These are phyloP conservation scores for Flaveria sonorensis DNA, from an alignment of 129 eudicot genomes.

Conservation along the genomic window DNA sequence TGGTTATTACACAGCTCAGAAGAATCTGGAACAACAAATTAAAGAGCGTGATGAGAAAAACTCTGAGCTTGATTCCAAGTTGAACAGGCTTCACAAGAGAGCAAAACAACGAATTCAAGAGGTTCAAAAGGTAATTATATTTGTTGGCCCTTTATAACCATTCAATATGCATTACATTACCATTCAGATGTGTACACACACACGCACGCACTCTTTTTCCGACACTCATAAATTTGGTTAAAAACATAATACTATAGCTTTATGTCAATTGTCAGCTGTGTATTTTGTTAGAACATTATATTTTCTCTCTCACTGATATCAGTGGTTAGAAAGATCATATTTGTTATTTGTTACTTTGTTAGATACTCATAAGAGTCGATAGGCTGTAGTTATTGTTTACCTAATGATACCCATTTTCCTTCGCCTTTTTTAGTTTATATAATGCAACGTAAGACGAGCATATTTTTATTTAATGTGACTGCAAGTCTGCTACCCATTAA, in stretches of 20 bases:
- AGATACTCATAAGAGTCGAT: not conserved
- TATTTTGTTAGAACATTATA: not conserved
- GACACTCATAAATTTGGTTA: not conserved
- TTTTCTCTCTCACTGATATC: not conserved
- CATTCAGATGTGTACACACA: conserved; percentile 10
- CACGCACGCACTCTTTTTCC: not conserved
- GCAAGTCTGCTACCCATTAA: not conserved
- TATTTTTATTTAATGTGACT: conserved; percentile 1
- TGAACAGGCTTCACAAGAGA: conserved; percentile 97
- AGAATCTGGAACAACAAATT: conserved; percentile 81
- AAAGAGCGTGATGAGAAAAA: conserved; percentile 94
- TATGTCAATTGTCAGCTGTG: conserved; percentile 5
- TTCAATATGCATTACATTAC: conserved; percentile 15
- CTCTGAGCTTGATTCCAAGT: conserved; percentile 88
- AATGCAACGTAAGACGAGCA: not conserved
- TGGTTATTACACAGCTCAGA: conserved; percentile 61
- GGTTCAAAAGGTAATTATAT: conserved; percentile 83
- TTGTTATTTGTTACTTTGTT: not conserved
- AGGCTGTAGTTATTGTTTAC: not conserved
- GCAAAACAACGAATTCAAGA: conserved; percentile 99
- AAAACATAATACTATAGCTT: not conserved
- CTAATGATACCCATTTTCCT: not conserved
- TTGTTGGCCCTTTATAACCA: conserved; percentile 30
- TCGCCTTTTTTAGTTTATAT: not conserved
- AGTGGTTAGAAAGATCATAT: not conserved